These are phyloP conservation scores for Tylopilus plumbeoviolaceoides DNA, from an alignment of 768 basidiomycete species.

Conservation along the genomic window DNA sequence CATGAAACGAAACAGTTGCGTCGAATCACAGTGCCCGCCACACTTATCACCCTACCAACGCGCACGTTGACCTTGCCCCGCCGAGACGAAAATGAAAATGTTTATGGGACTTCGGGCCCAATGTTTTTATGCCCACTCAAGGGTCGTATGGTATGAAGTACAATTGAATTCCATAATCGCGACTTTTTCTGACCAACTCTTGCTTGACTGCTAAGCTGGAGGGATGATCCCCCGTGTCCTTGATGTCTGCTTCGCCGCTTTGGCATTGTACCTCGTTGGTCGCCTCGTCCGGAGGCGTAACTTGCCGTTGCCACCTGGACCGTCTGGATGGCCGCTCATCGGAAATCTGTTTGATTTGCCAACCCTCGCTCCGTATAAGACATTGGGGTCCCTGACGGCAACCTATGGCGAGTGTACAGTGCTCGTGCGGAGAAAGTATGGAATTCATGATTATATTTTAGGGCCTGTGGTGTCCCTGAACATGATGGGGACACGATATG, in stretches of 20 bases:
- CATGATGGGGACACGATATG: constrained; percentile 40
- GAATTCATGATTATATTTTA: constrained; percentile 11
- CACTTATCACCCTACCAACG: too few relatives aligned
- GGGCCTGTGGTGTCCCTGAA: constrained; percentile 6
- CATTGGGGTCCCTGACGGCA: constrained; percentile 37
- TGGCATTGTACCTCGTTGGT: constrained; percentile 1
- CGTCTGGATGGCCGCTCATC: constrained; percentile 35
- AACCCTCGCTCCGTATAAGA: constrained; percentile 44
- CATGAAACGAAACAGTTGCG: too few relatives aligned
- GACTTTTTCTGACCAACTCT: not conserved
- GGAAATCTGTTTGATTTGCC: constrained; percentile 58
- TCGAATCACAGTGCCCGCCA: too few relatives aligned
- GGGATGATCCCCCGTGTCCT: not conserved
- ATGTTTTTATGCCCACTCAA: not conserved
- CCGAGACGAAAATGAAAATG: too few relatives aligned
- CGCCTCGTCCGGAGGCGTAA: not conserved
- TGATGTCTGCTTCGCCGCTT: constrained; percentile 9
- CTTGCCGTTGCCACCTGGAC: constrained; percentile 9
- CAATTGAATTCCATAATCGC: too few relatives aligned
- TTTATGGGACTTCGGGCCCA: too few relatives aligned
- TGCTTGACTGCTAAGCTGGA: too few relatives aligned
- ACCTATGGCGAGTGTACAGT: constrained; percentile 41
- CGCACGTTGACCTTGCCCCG: too few relatives aligned
- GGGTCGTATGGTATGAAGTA: not conserved
- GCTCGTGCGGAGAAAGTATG: not conserved